A percentile compares a stretch with the other conserved stretches of the same genome.
These are phyloP conservation scores for Aspergillus bertholletiae DNA, from an alignment of 495 filamentous ascomycete genomes.

Conservation along the genomic window DNA sequence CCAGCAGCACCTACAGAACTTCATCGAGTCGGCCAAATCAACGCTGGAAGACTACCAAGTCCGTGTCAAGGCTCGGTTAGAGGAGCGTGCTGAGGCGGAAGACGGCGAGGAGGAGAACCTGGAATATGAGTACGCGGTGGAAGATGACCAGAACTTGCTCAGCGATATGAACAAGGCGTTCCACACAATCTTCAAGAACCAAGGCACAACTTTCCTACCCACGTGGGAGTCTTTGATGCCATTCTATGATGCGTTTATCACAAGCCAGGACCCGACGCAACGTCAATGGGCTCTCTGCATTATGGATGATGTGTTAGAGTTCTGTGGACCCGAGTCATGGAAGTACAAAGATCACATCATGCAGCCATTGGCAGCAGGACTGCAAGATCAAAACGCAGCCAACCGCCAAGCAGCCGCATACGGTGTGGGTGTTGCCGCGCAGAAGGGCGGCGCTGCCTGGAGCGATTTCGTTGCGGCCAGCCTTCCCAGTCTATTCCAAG, in stretches of 20 bases:
- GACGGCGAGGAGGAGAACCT: constrained; percentile 81
- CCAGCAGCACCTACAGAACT: constrained; percentile 72
- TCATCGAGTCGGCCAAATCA: constrained; percentile 77
- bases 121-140: constrained; percentile 70
- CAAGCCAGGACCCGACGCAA: constrained; percentile 81
- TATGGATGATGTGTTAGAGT: constrained; percentile 97
- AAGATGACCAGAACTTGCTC: constrained; percentile 94
- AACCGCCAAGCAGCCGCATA: constrained; percentile 97
- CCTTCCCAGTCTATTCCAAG: constrained; percentile 77
- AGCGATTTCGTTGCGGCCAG: constrained; percentile 75
- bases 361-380: constrained; percentile 76
- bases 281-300: constrained; percentile 98
- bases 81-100: constrained; percentile 73
- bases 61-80: constrained; percentile 72
- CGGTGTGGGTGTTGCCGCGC: constrained; percentile 92
- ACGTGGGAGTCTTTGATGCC: constrained; percentile 79
- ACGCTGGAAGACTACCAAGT: constrained; percentile 89
- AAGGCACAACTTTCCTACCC: constrained; percentile 76
- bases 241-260: constrained; percentile 84
- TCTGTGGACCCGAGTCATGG: constrained; percentile 82
- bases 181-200: constrained; percentile 98
- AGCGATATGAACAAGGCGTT: constrained; percentile 99
- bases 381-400: constrained; percentile 78
- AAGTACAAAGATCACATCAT: constrained; percentile 80
- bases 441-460: constrained; percentile 83